A percentile compares a stretch with the other conserved stretches of the same genome.
phyloP scores from a whole-genome alignment of 1,284 basidiomycete genomes.

The Pseudozyma pruni region DNA sequence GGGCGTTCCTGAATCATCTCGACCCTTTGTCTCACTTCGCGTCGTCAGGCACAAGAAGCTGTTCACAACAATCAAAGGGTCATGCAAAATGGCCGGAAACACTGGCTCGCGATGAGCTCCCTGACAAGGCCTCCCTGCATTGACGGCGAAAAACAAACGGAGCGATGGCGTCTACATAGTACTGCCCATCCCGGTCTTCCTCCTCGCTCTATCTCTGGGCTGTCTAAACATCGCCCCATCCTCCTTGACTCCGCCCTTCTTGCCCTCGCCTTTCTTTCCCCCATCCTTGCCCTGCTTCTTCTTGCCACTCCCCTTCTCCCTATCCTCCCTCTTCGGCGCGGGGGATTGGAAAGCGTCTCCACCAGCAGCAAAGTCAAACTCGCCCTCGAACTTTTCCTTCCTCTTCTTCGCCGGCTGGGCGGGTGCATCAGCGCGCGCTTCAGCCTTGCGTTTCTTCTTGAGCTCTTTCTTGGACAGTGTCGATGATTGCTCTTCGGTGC shows the following conservation, averaged over 20 bases:
- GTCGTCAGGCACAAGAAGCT: no score
- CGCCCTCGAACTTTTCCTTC: constrained; percentile 32
- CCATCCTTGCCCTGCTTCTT: constrained; percentile 9
- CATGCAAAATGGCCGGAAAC: no score
- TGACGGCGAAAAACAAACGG: no score
- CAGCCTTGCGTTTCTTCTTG: constrained; percentile 42
- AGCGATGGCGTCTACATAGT: constrained; percentile 39
- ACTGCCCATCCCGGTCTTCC: constrained; percentile 31
- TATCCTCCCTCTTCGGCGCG: neutral
- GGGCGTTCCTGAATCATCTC: no score
- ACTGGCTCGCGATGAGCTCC: no score
- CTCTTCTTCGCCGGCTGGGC: constrained; percentile 6
- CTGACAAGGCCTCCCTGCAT: no score
- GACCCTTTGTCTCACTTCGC: no score
- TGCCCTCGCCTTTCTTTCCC: constrained; percentile 4
- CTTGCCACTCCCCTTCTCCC: neutral
- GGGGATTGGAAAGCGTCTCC: constrained; percentile 21
- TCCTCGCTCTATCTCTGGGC: constrained; percentile 32
- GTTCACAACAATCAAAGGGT: no score
- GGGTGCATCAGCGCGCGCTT: neutral
- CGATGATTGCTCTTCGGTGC: neutral
- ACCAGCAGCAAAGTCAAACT: constrained; percentile 26
- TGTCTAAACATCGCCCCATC: constrained; percentile 25
- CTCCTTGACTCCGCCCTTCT: neutral
- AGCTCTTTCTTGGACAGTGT: constrained; percentile 18